These are phyloP conservation scores for Auriscalpium vulgare DNA, from an alignment of 768 basidiomycete species.

Conservation along the genomic window DNA sequence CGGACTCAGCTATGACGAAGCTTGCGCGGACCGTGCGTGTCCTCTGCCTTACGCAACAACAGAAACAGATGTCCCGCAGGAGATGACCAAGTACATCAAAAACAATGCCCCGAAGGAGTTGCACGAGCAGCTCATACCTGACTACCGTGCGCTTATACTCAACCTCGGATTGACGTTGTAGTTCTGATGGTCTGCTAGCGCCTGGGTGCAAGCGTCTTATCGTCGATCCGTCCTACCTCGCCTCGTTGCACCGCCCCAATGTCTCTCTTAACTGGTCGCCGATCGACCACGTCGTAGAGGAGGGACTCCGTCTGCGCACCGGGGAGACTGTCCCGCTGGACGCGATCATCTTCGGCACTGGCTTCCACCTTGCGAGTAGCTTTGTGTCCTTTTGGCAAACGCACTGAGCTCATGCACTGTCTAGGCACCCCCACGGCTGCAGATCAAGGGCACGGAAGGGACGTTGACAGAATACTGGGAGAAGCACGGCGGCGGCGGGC, in stretches of 20 bases:
- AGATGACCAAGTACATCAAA: constrained; percentile 38
- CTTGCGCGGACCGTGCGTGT: background rate
- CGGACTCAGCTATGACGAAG: constrained; percentile 1
- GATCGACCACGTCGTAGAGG: constrained; percentile 40
- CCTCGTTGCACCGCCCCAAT: constrained; percentile 44
- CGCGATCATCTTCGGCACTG: constrained; percentile 51
- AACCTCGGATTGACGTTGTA: background rate
- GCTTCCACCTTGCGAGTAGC: constrained; percentile 37
- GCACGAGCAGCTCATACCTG: constrained; percentile 34
- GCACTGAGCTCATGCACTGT: background rate
- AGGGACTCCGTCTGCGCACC: constrained; percentile 41
- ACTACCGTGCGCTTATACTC: constrained; percentile 34
- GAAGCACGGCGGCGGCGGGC: constrained; percentile 36
- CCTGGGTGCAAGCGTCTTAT: constrained; percentile 61
- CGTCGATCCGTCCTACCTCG: constrained; percentile 50
- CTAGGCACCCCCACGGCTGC: constrained; percentile 5
- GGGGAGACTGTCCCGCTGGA: constrained; percentile 45
- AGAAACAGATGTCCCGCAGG: constrained; percentile 20
- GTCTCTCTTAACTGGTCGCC: constrained; percentile 41
- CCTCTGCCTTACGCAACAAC: background rate
- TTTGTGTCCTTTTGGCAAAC: background rate
- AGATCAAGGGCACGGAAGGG: constrained; percentile 35
- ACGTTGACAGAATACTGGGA: constrained; percentile 39
- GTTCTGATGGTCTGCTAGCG: constrained; percentile 22
- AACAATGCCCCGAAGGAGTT: constrained; percentile 31